A percentile compares a stretch with the other conserved stretches of the same genome.
These are phyloP conservation scores for Nadsonia starkeyi-henricii DNA, from an alignment of 1,139 yeast genomes.

Conservation along the genomic window DNA sequence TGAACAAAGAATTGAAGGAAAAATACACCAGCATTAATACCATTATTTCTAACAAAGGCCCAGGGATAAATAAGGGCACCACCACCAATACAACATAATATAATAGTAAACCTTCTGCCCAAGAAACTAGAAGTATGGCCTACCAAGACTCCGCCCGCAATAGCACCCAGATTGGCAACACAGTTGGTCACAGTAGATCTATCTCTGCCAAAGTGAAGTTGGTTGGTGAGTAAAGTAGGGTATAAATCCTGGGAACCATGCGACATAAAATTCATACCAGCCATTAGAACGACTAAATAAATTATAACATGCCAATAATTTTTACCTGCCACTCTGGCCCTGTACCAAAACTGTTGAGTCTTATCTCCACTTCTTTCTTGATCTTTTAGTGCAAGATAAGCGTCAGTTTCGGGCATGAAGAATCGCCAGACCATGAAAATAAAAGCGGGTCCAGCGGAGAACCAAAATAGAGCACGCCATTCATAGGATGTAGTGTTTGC, in stretches of 20 bases:
- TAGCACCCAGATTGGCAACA: slow-evolving; percentile 60
- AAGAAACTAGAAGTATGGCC: slow-evolving; percentile 48
- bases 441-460: slow-evolving; percentile 57
- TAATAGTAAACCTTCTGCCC: slow-evolving; percentile 47
- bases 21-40: slow-evolving; percentile 64
- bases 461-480: slow-evolving; percentile 76
- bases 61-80: slow-evolving; percentile 59
- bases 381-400: slow-evolving; percentile 27
- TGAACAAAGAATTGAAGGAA: slow-evolving; percentile 71
- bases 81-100: slow-evolving; percentile 50
- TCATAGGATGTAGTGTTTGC: slow-evolving; percentile 36
- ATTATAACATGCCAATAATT: slow-evolving; percentile 32
- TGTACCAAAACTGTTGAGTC: slow-evolving; percentile 13
- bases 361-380: slow-evolving; percentile 14
- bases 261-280: slow-evolving; percentile 39
- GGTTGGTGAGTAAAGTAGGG: slow-evolving; percentile 47
- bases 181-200: slow-evolving; percentile 52
- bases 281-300: slow-evolving; percentile 33
- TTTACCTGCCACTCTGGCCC: slow-evolving; percentile 19
- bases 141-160: slow-evolving; percentile 46
- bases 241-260: slow-evolving; percentile 48
- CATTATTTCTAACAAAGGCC: slow-evolving; percentile 44
- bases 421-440: slow-evolving; percentile 42
- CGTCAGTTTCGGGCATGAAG: slow-evolving; percentile 45
- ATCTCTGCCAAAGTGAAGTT: slow-evolving; percentile 36